Evolutionary conservation across 225 moss, liverwort and hornwort genomes (phyloP), one percentile per base, ranked within the genome.

Genomic region (Anthoceros angustus): DNA sequence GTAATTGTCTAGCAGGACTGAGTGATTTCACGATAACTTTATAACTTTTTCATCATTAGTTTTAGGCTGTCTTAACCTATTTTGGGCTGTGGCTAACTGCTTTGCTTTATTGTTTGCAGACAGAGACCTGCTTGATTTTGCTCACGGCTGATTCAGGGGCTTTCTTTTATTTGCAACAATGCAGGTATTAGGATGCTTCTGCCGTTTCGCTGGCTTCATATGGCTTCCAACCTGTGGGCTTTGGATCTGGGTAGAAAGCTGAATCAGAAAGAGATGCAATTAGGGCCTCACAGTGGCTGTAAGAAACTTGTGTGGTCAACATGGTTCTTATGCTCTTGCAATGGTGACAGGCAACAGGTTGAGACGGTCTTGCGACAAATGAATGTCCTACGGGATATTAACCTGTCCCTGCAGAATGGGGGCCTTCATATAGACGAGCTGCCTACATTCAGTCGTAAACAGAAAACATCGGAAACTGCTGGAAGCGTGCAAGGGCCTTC

Each of bases 81-180:
- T 41, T 42, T 10, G 10, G 2, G 9, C 42, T 41, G 15, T 55
- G 14, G 14, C 55, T 23, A 55, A 15, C 7, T 7, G 14, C 15
- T 40, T 50, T 43, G 45, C 42, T 69, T 64, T 70, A 64, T 71
- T 40, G 68, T 65, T 43, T 63, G 62, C 90, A 94, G 94, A 79
- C 72, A 70, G 86, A 92, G 62, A 78, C 79, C 49, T 98, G 86
- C 77, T 78, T 98, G 79, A 87, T 92, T 70, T 79, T 98, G 41
- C 87, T 98, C 67, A 92, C 98, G 50, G 89, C 80, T 63, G 86
- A 98, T 72, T 74, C 92, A 21, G 84, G 89, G 42, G 92, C 85
- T 40, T 98, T 98, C 74, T 98, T 98, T 77, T 79, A 83, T 68
- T 80, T 98, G 32, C 86, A 98, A 72, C 89, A 98, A 63, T 98